Evolutionary conservation across 208 protist genomes (phyloP).

Genomic region (Plasmodiophora brassicae): DNA sequence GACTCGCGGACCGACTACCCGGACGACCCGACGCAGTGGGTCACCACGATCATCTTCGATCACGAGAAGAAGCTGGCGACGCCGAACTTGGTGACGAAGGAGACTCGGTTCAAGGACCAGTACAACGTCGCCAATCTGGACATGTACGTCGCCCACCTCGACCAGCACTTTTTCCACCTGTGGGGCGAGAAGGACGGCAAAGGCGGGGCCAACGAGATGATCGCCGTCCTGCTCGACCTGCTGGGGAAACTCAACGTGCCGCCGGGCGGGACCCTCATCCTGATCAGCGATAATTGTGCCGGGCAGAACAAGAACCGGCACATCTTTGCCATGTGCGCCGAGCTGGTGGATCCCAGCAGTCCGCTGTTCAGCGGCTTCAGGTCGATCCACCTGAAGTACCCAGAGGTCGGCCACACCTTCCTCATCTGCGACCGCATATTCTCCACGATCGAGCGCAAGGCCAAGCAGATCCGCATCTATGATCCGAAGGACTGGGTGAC

Average conservation of each 20-base stretch:
- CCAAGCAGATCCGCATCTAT: neutral
- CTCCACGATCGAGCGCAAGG: neutral
- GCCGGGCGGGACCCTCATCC: neutral
- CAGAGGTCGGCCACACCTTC: neutral
- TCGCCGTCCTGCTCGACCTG: neutral
- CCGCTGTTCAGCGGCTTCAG: neutral
- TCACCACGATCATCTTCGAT: no score
- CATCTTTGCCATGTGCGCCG: neutral
- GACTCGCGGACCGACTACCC: no score
- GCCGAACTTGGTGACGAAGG: neutral
- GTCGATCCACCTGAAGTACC: neutral
- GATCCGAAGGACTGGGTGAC: neutral
- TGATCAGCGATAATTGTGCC: neutral
- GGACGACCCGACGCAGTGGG: no score
- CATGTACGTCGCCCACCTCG: neutral
- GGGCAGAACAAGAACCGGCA: neutral
- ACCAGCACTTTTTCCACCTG: neutral
- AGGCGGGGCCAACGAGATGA: neutral
- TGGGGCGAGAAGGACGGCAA: neutral
- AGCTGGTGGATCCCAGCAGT: neutral
- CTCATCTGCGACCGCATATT: neutral
- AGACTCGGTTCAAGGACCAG: neutral
- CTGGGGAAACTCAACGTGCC: neutral
- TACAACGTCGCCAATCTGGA: neutral
- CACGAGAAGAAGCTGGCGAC: no score